Conservation (phyloP, 805 yeast species). For the Suhomyces sp. region DNA sequence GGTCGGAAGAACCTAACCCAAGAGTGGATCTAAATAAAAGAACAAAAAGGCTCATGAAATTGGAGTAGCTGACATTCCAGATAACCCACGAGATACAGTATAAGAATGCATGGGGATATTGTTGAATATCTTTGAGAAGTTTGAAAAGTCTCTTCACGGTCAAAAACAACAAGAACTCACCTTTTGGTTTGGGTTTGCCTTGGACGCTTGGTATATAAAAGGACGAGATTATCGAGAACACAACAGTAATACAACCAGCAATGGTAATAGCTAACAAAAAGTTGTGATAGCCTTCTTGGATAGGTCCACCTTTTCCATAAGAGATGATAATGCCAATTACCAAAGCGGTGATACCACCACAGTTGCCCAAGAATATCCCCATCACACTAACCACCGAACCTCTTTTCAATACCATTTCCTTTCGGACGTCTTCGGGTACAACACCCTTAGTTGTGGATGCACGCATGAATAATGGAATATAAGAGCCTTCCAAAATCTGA, state of each 20-base stretch:
- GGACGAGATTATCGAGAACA: constrained; percentile 21
- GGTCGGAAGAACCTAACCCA: constrained; percentile 36
- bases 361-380: constrained; percentile 34
- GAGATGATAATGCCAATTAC: constrained; percentile 38
- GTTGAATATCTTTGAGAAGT: constrained; percentile 21
- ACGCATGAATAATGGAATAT: constrained; percentile 40
- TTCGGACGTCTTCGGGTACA: constrained; percentile 21
- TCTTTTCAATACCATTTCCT: constrained; percentile 21
- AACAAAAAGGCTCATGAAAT: constrained; percentile 34
- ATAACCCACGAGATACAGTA: constrained; percentile 41
- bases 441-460: constrained; percentile 17
- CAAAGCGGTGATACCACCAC: constrained; percentile 38
- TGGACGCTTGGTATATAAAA: constrained; percentile 29
- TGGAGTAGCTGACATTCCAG: constrained; percentile 37
- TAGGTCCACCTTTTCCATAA: constrained; percentile 21
- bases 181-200: constrained; percentile 24
- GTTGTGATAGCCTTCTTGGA: constrained; percentile 26
- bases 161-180: constrained; percentile 21
- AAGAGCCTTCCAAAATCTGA: constrained; percentile 39
- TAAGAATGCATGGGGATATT: constrained; percentile 33
- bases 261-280: constrained; percentile 38
- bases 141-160: constrained; percentile 23
- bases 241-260: constrained; percentile 35
- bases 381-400: constrained; percentile 36
- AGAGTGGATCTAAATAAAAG: constrained; percentile 38